A percentile compares a stretch with the other conserved stretches of the same genome.
Conservation (phyloP, 2,329 filamentous ascomycete species). For the Neobulgaria alba region DNA sequence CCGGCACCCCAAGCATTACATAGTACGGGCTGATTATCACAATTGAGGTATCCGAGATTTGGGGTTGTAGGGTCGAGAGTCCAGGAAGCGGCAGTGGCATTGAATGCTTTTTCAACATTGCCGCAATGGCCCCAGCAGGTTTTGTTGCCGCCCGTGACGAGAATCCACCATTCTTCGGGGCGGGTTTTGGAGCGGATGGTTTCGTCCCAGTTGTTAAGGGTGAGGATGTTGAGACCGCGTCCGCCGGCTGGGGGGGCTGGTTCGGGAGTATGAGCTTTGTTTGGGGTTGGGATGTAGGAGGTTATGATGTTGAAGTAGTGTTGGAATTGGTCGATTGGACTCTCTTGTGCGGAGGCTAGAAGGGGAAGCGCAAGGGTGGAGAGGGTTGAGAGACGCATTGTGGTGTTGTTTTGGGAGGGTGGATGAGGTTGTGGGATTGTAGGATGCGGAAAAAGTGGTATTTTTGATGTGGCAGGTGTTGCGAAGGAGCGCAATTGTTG, state of each 20-base stretch:
- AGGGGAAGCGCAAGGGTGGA: conserved; percentile 47
- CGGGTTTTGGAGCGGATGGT: conserved; percentile 49
- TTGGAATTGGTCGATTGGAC: conserved; percentile 47
- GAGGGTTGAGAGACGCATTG: conserved; percentile 50
- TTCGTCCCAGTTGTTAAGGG: conserved; percentile 62
- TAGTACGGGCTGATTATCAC: conserved; percentile 64
- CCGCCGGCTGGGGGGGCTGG: conserved; percentile 42
- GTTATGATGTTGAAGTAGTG: conserved; percentile 54
- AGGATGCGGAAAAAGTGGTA: conserved; percentile 1
- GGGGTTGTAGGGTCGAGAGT: conserved; percentile 52
- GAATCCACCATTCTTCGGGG: conserved; percentile 69
- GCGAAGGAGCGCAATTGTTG: too few relatives aligned
- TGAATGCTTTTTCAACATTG: conserved; percentile 54
- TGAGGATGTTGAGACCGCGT: conserved; percentile 48
- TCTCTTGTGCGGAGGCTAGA: conserved; percentile 45
- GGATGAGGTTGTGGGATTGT: conserved; percentile 7
- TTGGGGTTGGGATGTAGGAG: conserved; percentile 43
- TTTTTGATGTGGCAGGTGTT: too few relatives aligned
- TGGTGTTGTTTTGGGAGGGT: conserved; percentile 6
- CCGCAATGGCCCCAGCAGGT: conserved; percentile 62
- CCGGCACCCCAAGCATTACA: conserved; percentile 66
- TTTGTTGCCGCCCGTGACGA: conserved; percentile 67
- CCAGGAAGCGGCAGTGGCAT: conserved; percentile 57
- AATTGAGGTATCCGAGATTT: conserved; percentile 62
- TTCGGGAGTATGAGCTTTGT: conserved; percentile 30